A percentile compares a stretch with the other conserved stretches of the same genome.
phyloP scores from a whole-genome alignment of 768 basidiomycete species.

The Boletus barrowsii region DNA sequence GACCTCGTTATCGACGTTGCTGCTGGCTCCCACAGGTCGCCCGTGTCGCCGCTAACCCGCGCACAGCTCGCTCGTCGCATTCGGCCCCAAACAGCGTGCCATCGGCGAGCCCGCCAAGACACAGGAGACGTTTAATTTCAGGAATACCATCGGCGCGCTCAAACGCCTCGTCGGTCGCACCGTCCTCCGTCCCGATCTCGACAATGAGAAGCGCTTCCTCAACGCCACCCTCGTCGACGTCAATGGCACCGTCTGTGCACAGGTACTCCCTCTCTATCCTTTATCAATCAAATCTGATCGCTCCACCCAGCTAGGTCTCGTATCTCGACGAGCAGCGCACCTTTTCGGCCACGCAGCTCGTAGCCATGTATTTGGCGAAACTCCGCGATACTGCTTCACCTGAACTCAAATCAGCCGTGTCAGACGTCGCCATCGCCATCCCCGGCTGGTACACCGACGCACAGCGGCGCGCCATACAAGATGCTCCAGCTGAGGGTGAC shows the following conservation, averaged over 20 bases:
- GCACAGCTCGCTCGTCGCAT: constrained; percentile 86
- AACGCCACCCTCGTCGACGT: constrained; percentile 85
- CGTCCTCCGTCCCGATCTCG: constrained; percentile 74
- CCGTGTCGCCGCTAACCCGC: background rate
- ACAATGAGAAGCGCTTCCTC: constrained; percentile 88
- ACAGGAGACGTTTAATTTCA: constrained; percentile 96
- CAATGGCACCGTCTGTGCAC: constrained; percentile 75
- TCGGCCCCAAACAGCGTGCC: constrained; percentile 84
- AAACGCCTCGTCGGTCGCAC: constrained; percentile 89
- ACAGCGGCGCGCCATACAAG: constrained; percentile 86
- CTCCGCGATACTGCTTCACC: constrained; percentile 80
- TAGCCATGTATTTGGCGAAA: constrained; percentile 88
- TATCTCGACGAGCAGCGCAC: constrained; percentile 78
- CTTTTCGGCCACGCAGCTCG: constrained; percentile 88
- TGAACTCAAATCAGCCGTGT: constrained; percentile 84
- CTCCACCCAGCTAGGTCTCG: constrained; percentile 55
- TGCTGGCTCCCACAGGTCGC: no score
- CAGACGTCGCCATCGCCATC: constrained; percentile 93
- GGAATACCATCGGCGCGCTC: constrained; percentile 91
- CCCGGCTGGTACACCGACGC: constrained; percentile 96
- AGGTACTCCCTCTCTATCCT: constrained; percentile 45
- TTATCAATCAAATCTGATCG: constrained; percentile 13
- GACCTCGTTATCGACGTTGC: no score
- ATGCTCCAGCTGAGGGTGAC: constrained; percentile 82
- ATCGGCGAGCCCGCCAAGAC: constrained; percentile 97